phyloP scores from a whole-genome alignment of 257 asterid genomes.

The Primulina eburnea region DNA sequence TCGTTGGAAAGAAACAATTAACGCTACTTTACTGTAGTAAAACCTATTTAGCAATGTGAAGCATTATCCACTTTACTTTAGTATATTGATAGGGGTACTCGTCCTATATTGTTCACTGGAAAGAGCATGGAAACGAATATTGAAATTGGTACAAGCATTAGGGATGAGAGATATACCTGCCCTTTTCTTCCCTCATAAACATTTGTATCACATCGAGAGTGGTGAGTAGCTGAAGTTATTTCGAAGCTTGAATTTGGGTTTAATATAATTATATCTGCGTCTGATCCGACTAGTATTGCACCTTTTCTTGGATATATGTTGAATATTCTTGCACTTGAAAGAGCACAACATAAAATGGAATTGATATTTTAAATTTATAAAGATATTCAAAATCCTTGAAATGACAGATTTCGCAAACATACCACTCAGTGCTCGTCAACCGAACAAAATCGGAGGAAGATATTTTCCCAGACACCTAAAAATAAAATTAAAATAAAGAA shows the following conservation, averaged over 20 bases:
- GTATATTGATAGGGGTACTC: not conserved
- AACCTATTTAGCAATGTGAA: not conserved
- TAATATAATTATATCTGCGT: slow-evolving; percentile 85
- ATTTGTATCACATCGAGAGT: slow-evolving; percentile 80
- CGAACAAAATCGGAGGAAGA: slow-evolving; percentile 78
- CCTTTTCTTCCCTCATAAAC: slow-evolving; percentile 86
- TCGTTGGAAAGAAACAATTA: not conserved
- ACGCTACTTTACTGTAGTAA: not conserved
- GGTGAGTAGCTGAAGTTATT: slow-evolving; percentile 76
- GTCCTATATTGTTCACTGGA: not conserved
- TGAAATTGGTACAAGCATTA: not conserved
- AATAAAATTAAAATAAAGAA: slow-evolving; percentile 20
- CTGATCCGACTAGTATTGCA: slow-evolving; percentile 86
- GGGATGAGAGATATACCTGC: slow-evolving; percentile 44
- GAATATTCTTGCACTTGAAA: slow-evolving; percentile 81
- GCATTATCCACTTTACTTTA: not conserved
- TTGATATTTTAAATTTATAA: not conserved
- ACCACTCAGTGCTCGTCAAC: slow-evolving; percentile 91
- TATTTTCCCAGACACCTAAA: slow-evolving; percentile 76
- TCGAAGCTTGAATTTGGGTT: slow-evolving; percentile 83
- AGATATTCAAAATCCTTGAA: not conserved
- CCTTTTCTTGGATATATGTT: slow-evolving; percentile 95
- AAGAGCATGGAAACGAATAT: not conserved
- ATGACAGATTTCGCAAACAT: slow-evolving; percentile 19
- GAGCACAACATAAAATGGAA: not conserved